Base-by-base conservation (phyloP, 2,329 filamentous ascomycete species). In the Fusarium circinatum region DNA sequence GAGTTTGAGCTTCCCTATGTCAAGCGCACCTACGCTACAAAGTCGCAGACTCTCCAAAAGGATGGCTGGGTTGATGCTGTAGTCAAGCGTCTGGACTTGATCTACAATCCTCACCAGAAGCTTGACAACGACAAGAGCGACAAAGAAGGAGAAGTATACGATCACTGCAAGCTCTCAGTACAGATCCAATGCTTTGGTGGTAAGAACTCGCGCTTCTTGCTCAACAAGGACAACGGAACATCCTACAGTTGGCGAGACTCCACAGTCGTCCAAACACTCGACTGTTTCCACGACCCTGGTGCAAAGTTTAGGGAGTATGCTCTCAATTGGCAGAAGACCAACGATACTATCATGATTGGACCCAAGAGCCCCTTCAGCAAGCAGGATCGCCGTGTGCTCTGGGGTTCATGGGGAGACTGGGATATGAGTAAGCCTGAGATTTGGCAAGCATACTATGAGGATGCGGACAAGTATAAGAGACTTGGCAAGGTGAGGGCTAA, bases 1-100 rank as follows among this genome's bases (percentile, higher is more conserved):
- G 85, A 87, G 73, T 87, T 86, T 63, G 82, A 86, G 34, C 82
- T 84, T 28, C 86, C 86, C 0, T 87, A 87, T 62, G 80, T 84
- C 54, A 87, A 87, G 79, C 82, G 85, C 13, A 85, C 85, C 6
- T 85, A 86, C 62, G 56, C 80, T 26, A 87, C 85, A 26, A 81
- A 80, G 15, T 86, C 84, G 18, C 83, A 76, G 26, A 84, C 81
- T 4, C 81, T 87, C 14, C 74, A 60, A 1, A 78, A 78, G 41
- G 81, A 84, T 54, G 78, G 79, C 8, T 87, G 84, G 85, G 79
- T 82, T 13, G 74, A 82, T 14, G 61, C 59, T 2, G 68, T 74
- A 1, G 68, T 72, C 13, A 51, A 62, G 12, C 70, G 74, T 2
- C 18, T 76, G 7, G 69, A 76, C 18, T n/a, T 76, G 7, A 76